Conservation (phyloP, 1,284 basidiomycete genomes). For the Peniophora sp. region DNA sequence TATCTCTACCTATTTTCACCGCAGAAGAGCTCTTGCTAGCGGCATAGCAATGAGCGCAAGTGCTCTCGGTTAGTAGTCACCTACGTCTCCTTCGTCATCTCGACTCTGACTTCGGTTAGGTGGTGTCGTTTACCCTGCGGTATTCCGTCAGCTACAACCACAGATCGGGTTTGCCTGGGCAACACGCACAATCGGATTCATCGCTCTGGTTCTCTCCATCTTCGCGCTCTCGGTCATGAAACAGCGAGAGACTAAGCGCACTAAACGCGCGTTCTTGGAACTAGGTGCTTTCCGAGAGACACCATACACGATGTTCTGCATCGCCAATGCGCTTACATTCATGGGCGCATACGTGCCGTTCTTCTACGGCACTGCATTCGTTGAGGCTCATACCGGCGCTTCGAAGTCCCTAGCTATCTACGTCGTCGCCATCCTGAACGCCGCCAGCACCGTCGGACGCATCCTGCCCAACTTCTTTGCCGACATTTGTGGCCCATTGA, state of each 20-base stretch:
- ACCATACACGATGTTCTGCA: conserved; percentile 9
- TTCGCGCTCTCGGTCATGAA: conserved; percentile 34
- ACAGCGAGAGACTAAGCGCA: conserved; percentile 20
- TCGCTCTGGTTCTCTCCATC: conserved; percentile 12
- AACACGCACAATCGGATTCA: conserved; percentile 16
- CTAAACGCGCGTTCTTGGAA: conserved; percentile 14
- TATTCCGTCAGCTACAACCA: conserved; percentile 16
- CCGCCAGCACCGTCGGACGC: conserved; percentile 18
- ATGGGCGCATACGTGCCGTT: conserved; percentile 15
- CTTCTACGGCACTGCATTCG: conserved; percentile 12
- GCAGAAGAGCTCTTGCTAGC: conserved; percentile 16
- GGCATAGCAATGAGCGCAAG: conserved; percentile 5
- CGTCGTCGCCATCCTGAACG: conserved; percentile 19
- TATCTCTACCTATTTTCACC: conserved; percentile 10
- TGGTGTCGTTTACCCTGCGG: conserved; percentile 17
- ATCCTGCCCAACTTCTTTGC: conserved; percentile 20
- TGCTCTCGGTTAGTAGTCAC: conserved; percentile 33
- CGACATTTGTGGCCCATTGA: conserved; percentile 19
- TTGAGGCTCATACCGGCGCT: conserved; percentile 3
- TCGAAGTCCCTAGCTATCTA: conserved; percentile 11
- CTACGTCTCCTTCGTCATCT: conserved; percentile 2
- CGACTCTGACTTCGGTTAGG: conserved; percentile 6
- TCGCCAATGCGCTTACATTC: conserved; percentile 8
- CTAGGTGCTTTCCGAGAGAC: conserved; percentile 5
- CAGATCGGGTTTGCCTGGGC: conserved; percentile 18